Conservation (phyloP, 345 rosid genomes). For the Noccaea bulbosa region DNA sequence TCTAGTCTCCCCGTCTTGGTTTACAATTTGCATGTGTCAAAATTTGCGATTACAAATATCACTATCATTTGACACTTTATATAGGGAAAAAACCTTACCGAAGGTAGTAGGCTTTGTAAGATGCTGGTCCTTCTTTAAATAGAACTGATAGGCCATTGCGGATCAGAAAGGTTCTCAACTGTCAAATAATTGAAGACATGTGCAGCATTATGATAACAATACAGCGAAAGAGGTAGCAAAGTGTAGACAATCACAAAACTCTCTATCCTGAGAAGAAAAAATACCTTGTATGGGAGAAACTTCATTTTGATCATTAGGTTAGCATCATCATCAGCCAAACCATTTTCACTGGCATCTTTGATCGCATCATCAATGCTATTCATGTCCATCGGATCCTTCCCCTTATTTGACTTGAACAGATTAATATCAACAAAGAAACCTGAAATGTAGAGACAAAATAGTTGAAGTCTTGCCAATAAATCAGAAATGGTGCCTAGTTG, state of each 20-base stretch:
- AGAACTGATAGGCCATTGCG: conserved; percentile 88
- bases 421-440: conserved; percentile 93
- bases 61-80: conserved; percentile 16
- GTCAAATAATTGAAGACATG: conserved; percentile 34
- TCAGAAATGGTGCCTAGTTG: conserved; percentile 20
- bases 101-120: conserved; percentile 77
- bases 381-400: conserved; percentile 56
- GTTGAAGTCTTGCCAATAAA: conserved; percentile 14
- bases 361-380: conserved; percentile 43
- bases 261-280: conserved; percentile 9
- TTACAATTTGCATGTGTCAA: conserved; percentile 19
- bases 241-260: conserved; percentile 15
- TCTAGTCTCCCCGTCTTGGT: conserved; percentile 6
- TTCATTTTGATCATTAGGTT: conserved; percentile 93
- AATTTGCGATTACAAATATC: conserved; percentile 19
- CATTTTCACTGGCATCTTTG: conserved; percentile 53
- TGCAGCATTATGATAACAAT: conserved; percentile 27
- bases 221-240: conserved; percentile 24
- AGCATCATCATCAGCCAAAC: conserved; percentile 84
- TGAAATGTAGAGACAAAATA: conserved; percentile 38
- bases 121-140: conserved; percentile 85
- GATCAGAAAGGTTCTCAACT: conserved; percentile 94
- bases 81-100: conserved; percentile 50
- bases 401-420: conserved; percentile 79
- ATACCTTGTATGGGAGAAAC: conserved; percentile 93